phyloP scores from a whole-genome alignment of 371 early-diverging fungal species.

The Lichtheimia hyalospora region DNA sequence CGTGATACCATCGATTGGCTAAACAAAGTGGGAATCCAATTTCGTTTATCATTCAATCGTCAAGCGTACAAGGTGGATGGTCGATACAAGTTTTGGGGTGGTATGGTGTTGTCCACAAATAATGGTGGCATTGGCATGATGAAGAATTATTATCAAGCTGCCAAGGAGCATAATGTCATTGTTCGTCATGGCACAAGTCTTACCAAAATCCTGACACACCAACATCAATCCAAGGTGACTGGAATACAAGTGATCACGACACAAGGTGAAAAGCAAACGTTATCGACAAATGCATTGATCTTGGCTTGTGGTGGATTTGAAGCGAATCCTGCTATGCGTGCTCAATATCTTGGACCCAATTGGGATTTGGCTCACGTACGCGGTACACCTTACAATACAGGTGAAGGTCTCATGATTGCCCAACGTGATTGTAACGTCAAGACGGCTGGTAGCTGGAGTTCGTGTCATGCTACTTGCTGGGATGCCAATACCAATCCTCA shows the following conservation, averaged over 20 bases:
- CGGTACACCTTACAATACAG: slow-evolving; percentile 24
- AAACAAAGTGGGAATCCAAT: slow-evolving; percentile 12
- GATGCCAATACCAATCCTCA: slow-evolving; percentile 19
- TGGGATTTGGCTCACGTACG: slow-evolving; percentile 22
- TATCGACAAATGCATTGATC: slow-evolving; percentile 8
- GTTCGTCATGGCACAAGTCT: slow-evolving; percentile 14
- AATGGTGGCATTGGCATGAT: slow-evolving; percentile 21
- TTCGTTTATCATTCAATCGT: slow-evolving; percentile 17
- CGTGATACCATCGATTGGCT: slow-evolving; percentile 17
- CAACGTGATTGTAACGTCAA: slow-evolving; percentile 13
- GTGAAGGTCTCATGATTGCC: slow-evolving; percentile 17
- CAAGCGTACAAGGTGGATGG: slow-evolving; percentile 23
- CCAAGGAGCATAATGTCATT: slow-evolving; percentile 7
- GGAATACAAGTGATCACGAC: slow-evolving; percentile 5
- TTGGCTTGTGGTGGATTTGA: slow-evolving; percentile 22
- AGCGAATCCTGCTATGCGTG: slow-evolving; percentile 16
- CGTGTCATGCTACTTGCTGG: slow-evolving; percentile 22
- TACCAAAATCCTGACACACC: slow-evolving; percentile 1
- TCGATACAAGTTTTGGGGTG: slow-evolving; percentile 23
- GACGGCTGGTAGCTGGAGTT: slow-evolving; percentile 15
- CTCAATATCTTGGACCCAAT: slow-evolving; percentile 18
- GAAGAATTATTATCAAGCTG: slow-evolving; percentile 8
- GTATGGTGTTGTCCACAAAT: slow-evolving; percentile 13
- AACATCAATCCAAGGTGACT: neutral
- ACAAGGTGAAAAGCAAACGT: neutral